Conservation (phyloP, 1,284 basidiomycete species). For the Cryptococcus sp. region DNA sequence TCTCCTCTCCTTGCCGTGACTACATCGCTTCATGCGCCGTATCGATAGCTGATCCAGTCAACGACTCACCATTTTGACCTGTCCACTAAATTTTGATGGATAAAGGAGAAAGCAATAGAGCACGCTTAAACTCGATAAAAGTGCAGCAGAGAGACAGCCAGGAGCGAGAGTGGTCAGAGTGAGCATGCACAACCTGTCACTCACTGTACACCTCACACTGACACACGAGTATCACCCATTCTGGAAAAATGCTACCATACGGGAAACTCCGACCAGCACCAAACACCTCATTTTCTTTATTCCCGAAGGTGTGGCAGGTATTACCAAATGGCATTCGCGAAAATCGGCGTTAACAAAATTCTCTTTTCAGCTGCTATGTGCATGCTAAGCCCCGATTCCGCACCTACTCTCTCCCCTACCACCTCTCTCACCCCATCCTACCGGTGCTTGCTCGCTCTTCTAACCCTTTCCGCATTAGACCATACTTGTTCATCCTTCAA, state of each 20-base stretch:
- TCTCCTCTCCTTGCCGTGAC: too few relatives aligned
- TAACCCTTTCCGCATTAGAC: constrained; percentile 7
- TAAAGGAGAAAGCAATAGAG: constrained; percentile 1
- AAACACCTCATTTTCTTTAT: neutral
- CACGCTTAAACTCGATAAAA: neutral
- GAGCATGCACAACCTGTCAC: too few relatives aligned
- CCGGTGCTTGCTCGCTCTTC: constrained; percentile 3
- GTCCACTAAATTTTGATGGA: constrained; percentile 11
- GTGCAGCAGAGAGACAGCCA: neutral
- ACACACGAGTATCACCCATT: too few relatives aligned
- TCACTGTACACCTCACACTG: too few relatives aligned
- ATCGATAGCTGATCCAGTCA: too few relatives aligned
- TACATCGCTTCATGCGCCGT: too few relatives aligned
- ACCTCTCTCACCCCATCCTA: too few relatives aligned
- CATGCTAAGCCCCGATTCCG: neutral
- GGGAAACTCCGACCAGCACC: constrained; percentile 13
- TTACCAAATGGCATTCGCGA: neutral
- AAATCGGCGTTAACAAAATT: constrained; percentile 27
- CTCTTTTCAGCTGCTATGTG: neutral
- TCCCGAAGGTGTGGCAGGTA: constrained; percentile 12
- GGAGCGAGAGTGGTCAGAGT: neutral
- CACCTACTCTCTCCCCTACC: constrained; percentile 2
- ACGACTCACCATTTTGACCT: constrained; percentile 33
- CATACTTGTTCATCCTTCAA: constrained; percentile 22
- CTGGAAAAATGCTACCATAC: neutral